Conservation (phyloP, 495 filamentous ascomycete genomes). For the Penicillium samsonianum region DNA sequence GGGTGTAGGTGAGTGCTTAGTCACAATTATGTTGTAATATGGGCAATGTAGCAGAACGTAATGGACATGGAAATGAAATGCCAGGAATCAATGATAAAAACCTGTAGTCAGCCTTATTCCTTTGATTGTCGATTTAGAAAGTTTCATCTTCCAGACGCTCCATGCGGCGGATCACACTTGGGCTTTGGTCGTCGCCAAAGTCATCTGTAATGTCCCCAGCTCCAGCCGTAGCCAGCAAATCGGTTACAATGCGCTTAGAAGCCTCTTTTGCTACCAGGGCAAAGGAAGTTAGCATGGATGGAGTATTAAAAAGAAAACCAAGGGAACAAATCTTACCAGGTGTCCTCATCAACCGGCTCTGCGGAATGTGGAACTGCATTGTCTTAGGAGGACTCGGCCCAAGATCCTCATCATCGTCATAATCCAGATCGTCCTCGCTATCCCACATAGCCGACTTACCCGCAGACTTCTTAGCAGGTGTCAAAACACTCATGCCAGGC, state of each 20-base stretch:
- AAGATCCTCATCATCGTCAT: slow-evolving; percentile 57
- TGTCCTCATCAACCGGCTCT: slow-evolving; percentile 83
- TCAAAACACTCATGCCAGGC: slow-evolving; percentile 79
- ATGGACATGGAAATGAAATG: neutral
- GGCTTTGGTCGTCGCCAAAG: slow-evolving; percentile 61
- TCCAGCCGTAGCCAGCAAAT: slow-evolving; percentile 80
- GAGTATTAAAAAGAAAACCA: neutral
- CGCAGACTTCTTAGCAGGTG: slow-evolving; percentile 50
- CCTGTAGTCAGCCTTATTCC: neutral
- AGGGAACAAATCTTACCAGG: slow-evolving; percentile 64
- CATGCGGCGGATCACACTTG: slow-evolving; percentile 71
- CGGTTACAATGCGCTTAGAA: slow-evolving; percentile 86
- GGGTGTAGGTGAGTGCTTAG: too few species aligned
- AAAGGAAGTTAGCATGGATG: neutral
- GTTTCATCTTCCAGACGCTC: slow-evolving; percentile 68
- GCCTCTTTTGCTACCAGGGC: slow-evolving; percentile 73
- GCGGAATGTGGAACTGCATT: slow-evolving; percentile 92
- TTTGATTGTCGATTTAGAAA: slow-evolving; percentile 51
- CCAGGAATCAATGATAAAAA: neutral
- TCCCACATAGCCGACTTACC: slow-evolving; percentile 56
- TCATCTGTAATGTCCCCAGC: slow-evolving; percentile 50
- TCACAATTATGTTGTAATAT: neutral
- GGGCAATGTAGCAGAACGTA: neutral
- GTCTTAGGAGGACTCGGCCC: slow-evolving; percentile 93
- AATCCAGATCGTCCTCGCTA: slow-evolving; percentile 61